These are phyloP conservation scores for Canariomyces notabilis DNA, from an alignment of 2,329 filamentous ascomycete species.

Conservation along the genomic window DNA sequence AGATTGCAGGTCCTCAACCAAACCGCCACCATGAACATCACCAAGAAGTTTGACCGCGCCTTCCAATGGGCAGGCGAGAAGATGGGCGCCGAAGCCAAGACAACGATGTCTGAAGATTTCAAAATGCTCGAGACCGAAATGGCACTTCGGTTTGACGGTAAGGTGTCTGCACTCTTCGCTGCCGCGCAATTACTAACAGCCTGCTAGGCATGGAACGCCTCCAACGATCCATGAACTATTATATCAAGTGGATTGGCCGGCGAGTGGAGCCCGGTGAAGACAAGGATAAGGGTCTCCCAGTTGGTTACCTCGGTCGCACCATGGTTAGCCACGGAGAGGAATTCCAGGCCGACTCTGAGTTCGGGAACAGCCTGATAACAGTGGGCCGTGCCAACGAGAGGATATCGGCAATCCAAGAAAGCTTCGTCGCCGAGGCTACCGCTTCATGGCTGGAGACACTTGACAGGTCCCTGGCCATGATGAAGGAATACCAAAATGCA, in stretches of 20 bases:
- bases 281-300: conserved; percentile 78
- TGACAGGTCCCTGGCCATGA: conserved; percentile 82
- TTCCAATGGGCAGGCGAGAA: conserved; percentile 98
- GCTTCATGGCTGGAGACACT: conserved; percentile 86
- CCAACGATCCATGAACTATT: conserved; percentile 77
- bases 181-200: conserved; percentile 1
- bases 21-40: conserved; percentile 45
- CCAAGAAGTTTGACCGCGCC: conserved; percentile 89
- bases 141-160: conserved; percentile 82
- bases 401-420: conserved; percentile 78
- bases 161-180: conserved; percentile 23
- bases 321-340: conserved; percentile 91
- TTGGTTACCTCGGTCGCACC: conserved; percentile 72
- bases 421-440: conserved; percentile 71
- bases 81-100: conserved; percentile 89
- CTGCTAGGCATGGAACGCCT: conserved; percentile 78
- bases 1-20: background rate
- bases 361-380: conserved; percentile 76
- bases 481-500: conserved; percentile 91
- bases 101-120: conserved; percentile 83
- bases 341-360: conserved; percentile 85
- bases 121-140: conserved; percentile 86
- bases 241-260: conserved; percentile 83
- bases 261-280: conserved; percentile 75
- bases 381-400: conserved; percentile 85